Evolutionary conservation across 202 grass and related monocot species (phyloP).

Genomic region (Saccharum hybrid): DNA sequence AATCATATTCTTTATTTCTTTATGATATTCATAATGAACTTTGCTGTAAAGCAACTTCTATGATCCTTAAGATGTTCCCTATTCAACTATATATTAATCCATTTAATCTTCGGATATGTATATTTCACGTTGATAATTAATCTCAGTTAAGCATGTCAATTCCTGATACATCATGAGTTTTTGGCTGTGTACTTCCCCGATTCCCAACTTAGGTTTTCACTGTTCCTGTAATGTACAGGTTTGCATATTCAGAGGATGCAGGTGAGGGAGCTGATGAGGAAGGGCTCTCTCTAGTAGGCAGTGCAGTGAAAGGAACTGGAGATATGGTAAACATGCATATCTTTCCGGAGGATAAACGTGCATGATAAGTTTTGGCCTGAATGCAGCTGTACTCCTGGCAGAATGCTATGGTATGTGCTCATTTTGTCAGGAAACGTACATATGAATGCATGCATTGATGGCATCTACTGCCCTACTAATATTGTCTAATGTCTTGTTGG

Average conservation of each 20-base stretch:
- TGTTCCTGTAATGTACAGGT: slow-evolving; percentile 60
- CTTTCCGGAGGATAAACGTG: slow-evolving; percentile 75
- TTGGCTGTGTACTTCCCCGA: neutral
- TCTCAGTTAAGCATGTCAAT: slow-evolving; percentile 25
- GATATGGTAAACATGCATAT: slow-evolving; percentile 79
- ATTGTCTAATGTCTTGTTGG: slow-evolving; percentile 1
- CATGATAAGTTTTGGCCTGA: slow-evolving; percentile 55
- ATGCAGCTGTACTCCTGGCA: slow-evolving; percentile 55
- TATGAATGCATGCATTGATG: neutral
- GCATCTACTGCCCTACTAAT: neutral
- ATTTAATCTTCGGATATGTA: neutral
- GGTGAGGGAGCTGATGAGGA: slow-evolving; percentile 90
- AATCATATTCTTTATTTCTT: neutral
- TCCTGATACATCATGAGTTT: neutral
- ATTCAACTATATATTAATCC: slow-evolving; percentile 15
- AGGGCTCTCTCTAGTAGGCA: slow-evolving; percentile 81
- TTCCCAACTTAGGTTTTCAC: slow-evolving; percentile 30
- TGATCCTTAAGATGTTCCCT: slow-evolving; percentile 27
- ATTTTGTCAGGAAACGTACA: slow-evolving; percentile 3
- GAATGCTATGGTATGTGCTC: slow-evolving; percentile 58
- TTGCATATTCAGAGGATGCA: slow-evolving; percentile 86
- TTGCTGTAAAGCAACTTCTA: slow-evolving; percentile 8
- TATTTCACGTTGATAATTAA: neutral
- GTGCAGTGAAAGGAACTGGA: slow-evolving; percentile 77
- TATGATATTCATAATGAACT: neutral